phyloP scores from a whole-genome alignment of 2,329 filamentous ascomycete genomes.

The Akanthomyces dipterigenus region DNA sequence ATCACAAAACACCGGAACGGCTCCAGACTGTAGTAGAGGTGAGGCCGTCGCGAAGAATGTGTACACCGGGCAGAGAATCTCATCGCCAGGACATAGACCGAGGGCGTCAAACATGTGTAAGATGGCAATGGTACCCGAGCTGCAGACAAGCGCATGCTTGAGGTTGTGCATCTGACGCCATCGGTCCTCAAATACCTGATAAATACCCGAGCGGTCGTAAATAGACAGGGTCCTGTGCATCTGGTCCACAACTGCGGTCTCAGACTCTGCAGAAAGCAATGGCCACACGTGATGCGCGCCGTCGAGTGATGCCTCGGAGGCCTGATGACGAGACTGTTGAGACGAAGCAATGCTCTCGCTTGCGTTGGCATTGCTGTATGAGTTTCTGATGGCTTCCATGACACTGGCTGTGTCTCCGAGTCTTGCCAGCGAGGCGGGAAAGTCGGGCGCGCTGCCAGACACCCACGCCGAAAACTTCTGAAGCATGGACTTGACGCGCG shows the following conservation, averaged over 20 bases:
- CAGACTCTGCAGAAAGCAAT: background rate
- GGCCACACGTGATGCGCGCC: background rate
- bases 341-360: background rate
- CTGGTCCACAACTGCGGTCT: background rate
- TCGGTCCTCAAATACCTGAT: background rate
- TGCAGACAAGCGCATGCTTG: background rate
- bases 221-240: background rate
- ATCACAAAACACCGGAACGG: background rate
- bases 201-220: background rate
- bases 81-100: background rate
- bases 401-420: background rate
- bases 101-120: background rate
- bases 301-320: background rate
- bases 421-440: background rate
- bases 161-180: background rate
- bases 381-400: background rate
- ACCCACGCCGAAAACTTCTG: background rate
- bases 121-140: background rate
- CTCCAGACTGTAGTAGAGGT: slow-evolving; percentile 8
- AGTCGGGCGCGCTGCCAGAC: background rate
- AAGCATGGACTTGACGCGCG: background rate
- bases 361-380: background rate
- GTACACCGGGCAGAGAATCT: background rate
- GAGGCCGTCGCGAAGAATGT: slow-evolving; percentile 4
- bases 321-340: background rate